Conservation (phyloP, 1,139 yeast species). For the Saccharomyces pastorianus region DNA sequence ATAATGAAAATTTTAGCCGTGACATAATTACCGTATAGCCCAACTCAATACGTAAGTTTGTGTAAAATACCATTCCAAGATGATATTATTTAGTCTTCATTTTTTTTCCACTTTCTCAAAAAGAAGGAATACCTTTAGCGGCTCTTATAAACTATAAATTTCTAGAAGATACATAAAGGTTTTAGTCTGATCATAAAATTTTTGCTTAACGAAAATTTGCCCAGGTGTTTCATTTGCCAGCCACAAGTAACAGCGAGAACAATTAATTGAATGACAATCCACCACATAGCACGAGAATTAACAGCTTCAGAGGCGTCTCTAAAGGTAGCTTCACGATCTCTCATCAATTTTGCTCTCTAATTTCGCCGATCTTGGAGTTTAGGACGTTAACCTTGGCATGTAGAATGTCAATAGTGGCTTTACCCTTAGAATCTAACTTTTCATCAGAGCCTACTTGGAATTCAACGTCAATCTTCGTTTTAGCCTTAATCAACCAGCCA, state of each 20-base stretch:
- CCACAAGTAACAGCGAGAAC: slow-evolving; percentile 54
- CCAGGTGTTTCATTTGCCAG: slow-evolving; percentile 60
- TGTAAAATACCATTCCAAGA: not conserved
- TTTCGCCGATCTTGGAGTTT: slow-evolving; percentile 46
- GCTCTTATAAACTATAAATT: not conserved
- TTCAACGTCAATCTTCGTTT: slow-evolving; percentile 40
- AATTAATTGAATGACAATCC: slow-evolving; percentile 56
- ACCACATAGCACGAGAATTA: slow-evolving; percentile 53
- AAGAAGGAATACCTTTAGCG: not conserved
- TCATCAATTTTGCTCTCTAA: slow-evolving; percentile 58
- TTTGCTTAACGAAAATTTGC: slow-evolving; percentile 60
- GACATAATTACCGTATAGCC: not conserved
- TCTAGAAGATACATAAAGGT: not conserved
- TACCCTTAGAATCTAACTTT: slow-evolving; percentile 45
- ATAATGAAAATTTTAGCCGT: not conserved
- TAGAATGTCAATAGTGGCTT: slow-evolving; percentile 41
- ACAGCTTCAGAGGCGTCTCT: slow-evolving; percentile 61
- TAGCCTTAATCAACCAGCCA: slow-evolving; percentile 49
- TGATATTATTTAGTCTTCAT: not conserved
- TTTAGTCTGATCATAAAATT: slow-evolving; percentile 37
- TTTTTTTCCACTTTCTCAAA: not conserved
- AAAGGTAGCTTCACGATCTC: slow-evolving; percentile 62
- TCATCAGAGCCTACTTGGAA: slow-evolving; percentile 45
- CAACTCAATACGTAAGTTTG: not conserved
- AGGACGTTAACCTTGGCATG: slow-evolving; percentile 47